Evolutionary conservation across 2,329 filamentous ascomycete genomes (phyloP), one percentile per base, ranked within the genome.

Genomic region (Lachnellula occidentalis): DNA sequence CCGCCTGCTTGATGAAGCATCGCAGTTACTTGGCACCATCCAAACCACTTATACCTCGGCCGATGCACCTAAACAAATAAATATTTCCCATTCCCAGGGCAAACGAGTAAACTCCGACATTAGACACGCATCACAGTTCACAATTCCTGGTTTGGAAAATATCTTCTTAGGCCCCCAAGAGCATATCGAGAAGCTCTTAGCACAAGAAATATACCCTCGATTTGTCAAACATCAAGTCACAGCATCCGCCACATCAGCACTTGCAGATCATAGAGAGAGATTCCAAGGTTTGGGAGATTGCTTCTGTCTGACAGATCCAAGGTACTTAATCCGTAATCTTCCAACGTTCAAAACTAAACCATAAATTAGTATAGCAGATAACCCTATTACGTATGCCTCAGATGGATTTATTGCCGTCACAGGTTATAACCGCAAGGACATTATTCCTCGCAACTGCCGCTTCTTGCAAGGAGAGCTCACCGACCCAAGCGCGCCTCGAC

Each of bases 231-330:
- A 76, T 52, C 78, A 81, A 61, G 68, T 81, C 51, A 74, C 73
- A 1, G 65, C 73, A 31, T 74, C 73, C 49, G 76, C 76, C 4
- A 71, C 71, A 3, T 66, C 70, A 37, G 75, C 78, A 1, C 64
- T 82, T 3, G 71, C 75, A 2, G 65, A 71, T 5, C 68, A 72
- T 54, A 64, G 64, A 63, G 71, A 49, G 22, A 69, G 64, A 55
- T 83, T 77, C 51, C 75, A 76, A 2, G 82, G 82, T 0, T 71
- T 85, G 0, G 81, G 79, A 8, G 74, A 80, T 48, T 79, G 80
- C 21, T 84, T 85, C 59, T 81, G 79, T 53, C 64, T 85, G 15
- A 81, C 78, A 0, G 77, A 83, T 60, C 77, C 78, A 12, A 61
- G 52, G 66, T 69, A 55, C 49, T 52, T 47, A 34, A 12, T n/a